Percentiles rank a stretch among this genome's conserved stretches.
Conservation (phyloP, 1,284 basidiomycete species). For the Entoloma clypeatum region DNA sequence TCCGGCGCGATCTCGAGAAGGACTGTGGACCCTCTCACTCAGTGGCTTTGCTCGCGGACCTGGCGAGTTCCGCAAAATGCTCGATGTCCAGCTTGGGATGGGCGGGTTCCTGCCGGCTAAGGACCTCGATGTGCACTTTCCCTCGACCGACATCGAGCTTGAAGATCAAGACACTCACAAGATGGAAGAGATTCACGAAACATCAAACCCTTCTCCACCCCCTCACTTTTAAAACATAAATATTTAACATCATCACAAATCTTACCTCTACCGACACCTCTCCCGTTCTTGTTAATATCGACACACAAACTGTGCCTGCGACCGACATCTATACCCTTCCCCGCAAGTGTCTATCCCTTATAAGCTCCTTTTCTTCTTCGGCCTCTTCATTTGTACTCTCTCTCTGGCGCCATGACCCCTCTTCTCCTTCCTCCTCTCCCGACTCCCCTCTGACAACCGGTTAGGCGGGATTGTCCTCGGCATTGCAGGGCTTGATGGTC, state of each 20-base stretch:
- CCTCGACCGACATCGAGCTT: no score
- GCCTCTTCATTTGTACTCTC: slow-evolving; percentile 61
- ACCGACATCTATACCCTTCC: background rate
- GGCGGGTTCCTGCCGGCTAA: no score
- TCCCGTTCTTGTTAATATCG: no score
- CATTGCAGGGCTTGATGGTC: slow-evolving; percentile 72
- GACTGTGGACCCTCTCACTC: no score
- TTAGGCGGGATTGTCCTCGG: slow-evolving; percentile 69
- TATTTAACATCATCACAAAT: slow-evolving; percentile 72
- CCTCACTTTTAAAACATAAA: no score
- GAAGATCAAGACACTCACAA: no score
- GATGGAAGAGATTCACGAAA: no score
- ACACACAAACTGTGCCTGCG: no score
- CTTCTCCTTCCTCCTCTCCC: slow-evolving; percentile 88
- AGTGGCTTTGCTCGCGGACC: slow-evolving; percentile 27
- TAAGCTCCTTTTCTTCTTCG: slow-evolving; percentile 68
- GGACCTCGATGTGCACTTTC: no score
- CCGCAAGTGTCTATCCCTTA: slow-evolving; percentile 51
- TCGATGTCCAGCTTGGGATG: slow-evolving; percentile 46
- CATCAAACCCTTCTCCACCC: slow-evolving; percentile 25
- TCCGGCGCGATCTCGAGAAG: slow-evolving; percentile 48
- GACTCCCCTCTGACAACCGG: slow-evolving; percentile 73
- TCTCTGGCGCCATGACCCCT: slow-evolving; percentile 87
- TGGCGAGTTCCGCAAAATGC: slow-evolving; percentile 60
- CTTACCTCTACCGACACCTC: slow-evolving; percentile 39